Base-by-base conservation (phyloP, 2,329 filamentous ascomycete species). In the Ascochyta fabae region DNA sequence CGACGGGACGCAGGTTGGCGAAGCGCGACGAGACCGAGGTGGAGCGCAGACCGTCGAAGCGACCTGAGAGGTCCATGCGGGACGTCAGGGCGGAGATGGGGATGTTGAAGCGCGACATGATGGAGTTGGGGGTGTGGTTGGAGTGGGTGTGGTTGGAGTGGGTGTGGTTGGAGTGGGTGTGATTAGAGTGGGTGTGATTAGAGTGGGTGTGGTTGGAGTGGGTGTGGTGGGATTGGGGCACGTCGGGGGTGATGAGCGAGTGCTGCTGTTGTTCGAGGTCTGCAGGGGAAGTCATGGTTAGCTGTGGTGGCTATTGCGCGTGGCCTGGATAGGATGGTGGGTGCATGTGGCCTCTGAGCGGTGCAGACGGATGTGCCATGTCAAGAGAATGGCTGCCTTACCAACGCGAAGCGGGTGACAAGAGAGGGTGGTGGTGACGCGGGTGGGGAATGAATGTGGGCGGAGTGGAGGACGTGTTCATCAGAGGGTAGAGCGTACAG, bases 41-140 rank as follows among this genome's bases (percentile, higher is more conserved):
- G 58, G 87, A 87, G 73, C 92, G 88, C 62, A 97, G 83, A 73
- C 88, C 87, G 67, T 91, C 86, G 80, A 98, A 94, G 74, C 93
- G 91, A 65, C 95, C 92, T 65, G 81, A 81, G 59, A 96, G 80
- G 80, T 95, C 95, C 76, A 98, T 86, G 68, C 93, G 89, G 69
- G 92, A 96, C 77, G 94, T 96, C 76, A 98, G 80, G 72, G 89
- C 87, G 77, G 96, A 93, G 71, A 98, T 83, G 53, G 95, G 95
- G 67, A 99, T 95, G 83, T 91, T 91, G 73, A 98, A 91, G 77
- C 91, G 87, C 67, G 90, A 84, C 92, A 96, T 96, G 72, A 69
- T 76, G 60, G 62, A 50, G 12, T 60, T 53, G 35, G 53, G 38
- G 29, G 49, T 48, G 33, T 55, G 27, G 43, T 44, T 46, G 9